A percentile compares a stretch with the other conserved stretches of the same genome.
Conservation (phyloP, 176 grass and related monocot species). For the Poa pratensis region DNA sequence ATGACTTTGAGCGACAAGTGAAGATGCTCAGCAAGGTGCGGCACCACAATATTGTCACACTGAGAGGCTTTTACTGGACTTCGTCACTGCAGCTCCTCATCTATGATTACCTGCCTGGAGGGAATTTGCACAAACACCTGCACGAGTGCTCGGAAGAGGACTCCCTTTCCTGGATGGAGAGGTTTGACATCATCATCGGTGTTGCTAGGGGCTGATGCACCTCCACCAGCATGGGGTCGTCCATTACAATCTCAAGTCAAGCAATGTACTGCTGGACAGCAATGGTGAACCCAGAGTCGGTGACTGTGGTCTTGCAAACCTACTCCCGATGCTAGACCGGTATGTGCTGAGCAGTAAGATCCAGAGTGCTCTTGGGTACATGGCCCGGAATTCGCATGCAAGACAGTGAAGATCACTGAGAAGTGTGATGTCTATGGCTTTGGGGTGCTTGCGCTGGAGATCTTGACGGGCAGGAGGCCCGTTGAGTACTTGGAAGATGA, state of each 20-base stretch:
- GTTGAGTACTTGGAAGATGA: slow-evolving; percentile 98
- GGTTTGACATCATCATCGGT: slow-evolving; percentile 89
- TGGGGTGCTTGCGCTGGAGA: slow-evolving; percentile 74
- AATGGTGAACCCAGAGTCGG: slow-evolving; percentile 75
- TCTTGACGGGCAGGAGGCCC: slow-evolving; percentile 69
- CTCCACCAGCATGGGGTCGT: slow-evolving; percentile 77
- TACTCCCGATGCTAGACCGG: slow-evolving; percentile 86
- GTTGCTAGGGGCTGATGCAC: slow-evolving; percentile 76
- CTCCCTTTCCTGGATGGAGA: slow-evolving; percentile 83
- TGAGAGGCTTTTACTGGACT: slow-evolving; percentile 98
- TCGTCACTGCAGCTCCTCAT: slow-evolving; percentile 91
- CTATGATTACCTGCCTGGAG: slow-evolving; percentile 83
- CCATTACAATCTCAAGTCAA: slow-evolving; percentile 96
- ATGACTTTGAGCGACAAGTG: slow-evolving; percentile 91
- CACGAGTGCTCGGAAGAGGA: slow-evolving; percentile 64
- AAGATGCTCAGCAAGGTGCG: slow-evolving; percentile 73
- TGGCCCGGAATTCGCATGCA: slow-evolving; percentile 97
- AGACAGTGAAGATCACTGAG: slow-evolving; percentile 89
- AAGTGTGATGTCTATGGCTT: slow-evolving; percentile 94
- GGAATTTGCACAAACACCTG: slow-evolving; percentile 76
- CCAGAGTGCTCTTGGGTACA: slow-evolving; percentile 97
- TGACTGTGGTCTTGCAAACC: slow-evolving; percentile 87
- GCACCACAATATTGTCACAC: slow-evolving; percentile 73
- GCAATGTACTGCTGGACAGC: slow-evolving; percentile 81
- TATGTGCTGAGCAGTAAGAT: slow-evolving; percentile 95